Base-by-base conservation (phyloP, 2,329 filamentous ascomycete genomes). In the Phaeosphaeria sp. region DNA sequence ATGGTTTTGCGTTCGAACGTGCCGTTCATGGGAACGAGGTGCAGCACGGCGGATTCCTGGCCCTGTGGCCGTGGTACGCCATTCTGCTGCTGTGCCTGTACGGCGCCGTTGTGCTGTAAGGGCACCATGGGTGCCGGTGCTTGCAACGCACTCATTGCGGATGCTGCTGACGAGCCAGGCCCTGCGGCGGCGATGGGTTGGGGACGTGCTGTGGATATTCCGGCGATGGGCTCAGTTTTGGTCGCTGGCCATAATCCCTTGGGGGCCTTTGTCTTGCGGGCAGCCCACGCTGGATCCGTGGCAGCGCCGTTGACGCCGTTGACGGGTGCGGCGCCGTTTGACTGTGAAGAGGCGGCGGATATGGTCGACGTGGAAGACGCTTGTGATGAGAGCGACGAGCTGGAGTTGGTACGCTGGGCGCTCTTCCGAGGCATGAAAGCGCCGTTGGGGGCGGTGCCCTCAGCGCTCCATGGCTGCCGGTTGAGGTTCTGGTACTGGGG, bases 1-100 rank as follows among this genome's bases (percentile, higher is more conserved):
- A 99, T 98, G 44, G 93, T 95, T 80, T 99, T 99, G 71, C 93
- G 89, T 77, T 98, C 95, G 74, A 99, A 99, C 1, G 94, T 98
- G 57, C 92, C 92, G 73, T 99, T 99, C 71, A 98, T 87, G 0
- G 95, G 96, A 6, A 94, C 81, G 5, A 99, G 86, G 60, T 93
- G 92, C 43, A 97, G 85, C 21, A 97, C 89, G 0, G 93, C 92
- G 51, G 91, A 87, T 6, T 87, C 86, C 55, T 89, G 76, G 25
- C 67, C 70, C 62, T 82, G 80, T 51, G 72, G 63, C 40, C 83
- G 78, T 62, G 64, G 76, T 56, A 78, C 77, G 51, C 87, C 87
- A 81, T 90, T 90, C 58, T 78, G 84, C 56, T 78, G 84, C 78
- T 81, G 88, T 11, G 81, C 65, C 57, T 78, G 81, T 25, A 86